A percentile compares a stretch with the other conserved stretches of the same genome.
Conservation (phyloP, 2,329 filamentous ascomycete species). For the Periconia sp. region DNA sequence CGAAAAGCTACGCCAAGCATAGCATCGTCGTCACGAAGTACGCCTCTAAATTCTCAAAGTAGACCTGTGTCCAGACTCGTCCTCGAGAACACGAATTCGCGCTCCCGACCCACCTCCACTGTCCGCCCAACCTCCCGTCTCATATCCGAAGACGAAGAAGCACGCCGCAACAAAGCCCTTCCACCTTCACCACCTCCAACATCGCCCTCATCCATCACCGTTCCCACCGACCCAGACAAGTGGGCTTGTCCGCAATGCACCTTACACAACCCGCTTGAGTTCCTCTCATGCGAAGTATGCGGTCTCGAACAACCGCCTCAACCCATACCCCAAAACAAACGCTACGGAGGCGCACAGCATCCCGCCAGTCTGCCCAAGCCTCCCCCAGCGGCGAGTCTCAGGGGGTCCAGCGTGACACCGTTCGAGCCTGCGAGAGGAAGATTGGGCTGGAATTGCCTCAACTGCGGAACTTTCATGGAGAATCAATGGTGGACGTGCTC, state of each 20-base stretch:
- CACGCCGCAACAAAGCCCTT: constrained; percentile 28
- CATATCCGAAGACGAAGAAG: constrained; percentile 36
- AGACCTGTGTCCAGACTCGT: constrained; percentile 44
- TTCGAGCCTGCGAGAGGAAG: constrained; percentile 54
- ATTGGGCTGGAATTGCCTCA: constrained; percentile 64
- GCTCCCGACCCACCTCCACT: constrained; percentile 7
- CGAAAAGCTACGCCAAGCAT: constrained; percentile 20
- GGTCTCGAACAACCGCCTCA: constrained; percentile 60
- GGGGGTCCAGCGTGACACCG: constrained; percentile 40
- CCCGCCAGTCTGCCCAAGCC: constrained; percentile 36
- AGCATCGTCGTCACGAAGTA: constrained; percentile 13
- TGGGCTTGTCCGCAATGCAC: constrained; percentile 69
- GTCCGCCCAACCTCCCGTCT: constrained; percentile 25
- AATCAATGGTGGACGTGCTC: constrained; percentile 69
- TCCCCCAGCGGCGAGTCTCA: constrained; percentile 33
- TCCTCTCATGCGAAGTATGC: constrained; percentile 67
- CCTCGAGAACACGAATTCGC: constrained; percentile 16
- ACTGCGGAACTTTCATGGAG: constrained; percentile 68
- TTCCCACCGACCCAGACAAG: constrained; percentile 43
- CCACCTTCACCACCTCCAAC: constrained; percentile 39
- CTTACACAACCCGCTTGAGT: constrained; percentile 65
- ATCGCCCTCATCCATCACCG: constrained; percentile 27
- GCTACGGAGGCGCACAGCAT: constrained; percentile 30
- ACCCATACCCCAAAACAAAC: constrained; percentile 40
- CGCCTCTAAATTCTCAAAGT: constrained; percentile 24